Evolutionary conservation across 805 yeast genomes (phyloP), one percentile per base, ranked within the genome.

Genomic region (Kuraishia borneana): DNA sequence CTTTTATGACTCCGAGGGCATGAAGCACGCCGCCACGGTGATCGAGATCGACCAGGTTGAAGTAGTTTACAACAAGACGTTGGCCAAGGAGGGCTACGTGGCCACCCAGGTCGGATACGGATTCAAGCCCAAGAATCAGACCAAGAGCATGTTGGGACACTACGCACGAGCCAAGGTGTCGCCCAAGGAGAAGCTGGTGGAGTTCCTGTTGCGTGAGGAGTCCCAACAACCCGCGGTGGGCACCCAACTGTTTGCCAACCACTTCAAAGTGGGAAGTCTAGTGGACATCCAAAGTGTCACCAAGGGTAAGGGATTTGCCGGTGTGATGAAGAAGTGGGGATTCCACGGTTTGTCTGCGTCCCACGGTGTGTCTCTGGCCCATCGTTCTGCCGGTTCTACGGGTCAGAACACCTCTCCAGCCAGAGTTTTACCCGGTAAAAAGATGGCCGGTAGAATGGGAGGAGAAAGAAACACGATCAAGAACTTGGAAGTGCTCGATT

Each of bases 371-470:
- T 84, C 98, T 20, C 65, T 72, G 33, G 80, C 89, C 25, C 97
- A 92, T 56, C 81, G 98, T 70, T 77, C 87, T 38, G 95, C 94
- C 48, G 98, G 98, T 71, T 88, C 96, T 21, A 87, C 82, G 48
- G 98, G 98, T 73, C 85, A 80, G 56, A 83, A 83, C 51, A 94
- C 92, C 44, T 81, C 84, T 41, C 98, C 98, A 10, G 96, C 95
- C 50, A 82, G 98, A 65, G 84, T 87, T 35, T 65, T 87, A 41
- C 97, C 96, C 12, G 97, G 96, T 18, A 88, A 84, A 63, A 89
- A 87, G 61, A 89, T 92, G 98, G 94, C 97, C 25, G 98, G 98
- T 43, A 83, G 83, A 57, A 80, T 88, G 92, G 98, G 98, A 44
- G 78, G 73, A 41, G 67, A 71, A 36, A 66, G 64, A 45, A 70